These are phyloP conservation scores for Chrysoporthe austroafricana DNA, from an alignment of 2,329 filamentous ascomycete species.

Conservation along the genomic window DNA sequence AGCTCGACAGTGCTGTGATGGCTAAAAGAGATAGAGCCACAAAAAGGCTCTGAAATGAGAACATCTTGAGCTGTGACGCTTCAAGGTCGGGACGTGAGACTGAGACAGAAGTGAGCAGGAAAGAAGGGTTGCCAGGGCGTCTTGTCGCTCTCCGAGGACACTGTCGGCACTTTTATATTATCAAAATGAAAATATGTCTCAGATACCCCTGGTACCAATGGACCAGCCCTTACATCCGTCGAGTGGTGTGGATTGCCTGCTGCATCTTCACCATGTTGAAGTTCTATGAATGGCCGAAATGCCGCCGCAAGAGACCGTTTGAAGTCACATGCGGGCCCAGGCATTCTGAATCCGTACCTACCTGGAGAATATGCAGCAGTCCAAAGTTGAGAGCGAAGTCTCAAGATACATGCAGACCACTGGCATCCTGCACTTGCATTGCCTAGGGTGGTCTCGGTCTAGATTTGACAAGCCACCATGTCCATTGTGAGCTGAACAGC, in stretches of 20 bases:
- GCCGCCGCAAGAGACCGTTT: background rate
- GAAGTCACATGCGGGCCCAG: background rate
- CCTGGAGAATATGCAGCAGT: background rate
- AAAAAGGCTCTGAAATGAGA: background rate
- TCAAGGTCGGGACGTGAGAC: no score
- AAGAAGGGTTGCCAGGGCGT: background rate
- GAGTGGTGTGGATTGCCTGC: background rate
- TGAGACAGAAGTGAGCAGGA: background rate
- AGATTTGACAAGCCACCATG: background rate
- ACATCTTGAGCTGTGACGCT: background rate
- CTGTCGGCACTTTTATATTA: background rate
- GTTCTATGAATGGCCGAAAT: background rate
- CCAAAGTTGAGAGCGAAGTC: background rate
- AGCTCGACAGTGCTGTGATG: background rate
- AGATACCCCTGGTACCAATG: background rate
- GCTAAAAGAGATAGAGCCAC: background rate
- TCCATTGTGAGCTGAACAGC: background rate
- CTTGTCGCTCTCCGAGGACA: background rate
- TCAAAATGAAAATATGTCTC: background rate
- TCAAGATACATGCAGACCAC: background rate
- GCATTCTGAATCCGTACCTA: background rate
- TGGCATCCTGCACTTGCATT: background rate
- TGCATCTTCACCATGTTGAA: background rate
- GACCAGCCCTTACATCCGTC: background rate
- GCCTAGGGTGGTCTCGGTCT: background rate